Conservation (phyloP, 371 early-diverging fungal species). For the Saksenaea oblongispora region DNA sequence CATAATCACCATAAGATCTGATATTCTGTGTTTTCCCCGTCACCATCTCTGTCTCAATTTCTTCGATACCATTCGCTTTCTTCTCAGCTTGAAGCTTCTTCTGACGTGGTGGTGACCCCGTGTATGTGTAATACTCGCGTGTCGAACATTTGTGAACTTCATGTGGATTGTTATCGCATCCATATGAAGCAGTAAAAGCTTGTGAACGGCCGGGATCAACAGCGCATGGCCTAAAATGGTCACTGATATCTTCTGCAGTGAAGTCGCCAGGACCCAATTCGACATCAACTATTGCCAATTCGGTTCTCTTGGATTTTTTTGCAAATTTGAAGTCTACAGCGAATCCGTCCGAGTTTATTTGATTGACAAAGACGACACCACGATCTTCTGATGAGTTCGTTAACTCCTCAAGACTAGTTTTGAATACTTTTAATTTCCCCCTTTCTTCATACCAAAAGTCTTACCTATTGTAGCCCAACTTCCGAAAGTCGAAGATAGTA, state of each 20-base stretch:
- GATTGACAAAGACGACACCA: not conserved
- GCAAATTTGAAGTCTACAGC: no score
- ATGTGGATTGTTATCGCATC: not conserved
- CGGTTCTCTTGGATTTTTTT: no score
- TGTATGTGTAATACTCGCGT: conserved; percentile 6
- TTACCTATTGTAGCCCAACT: no score
- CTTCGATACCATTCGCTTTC: no score
- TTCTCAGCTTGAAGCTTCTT: no score
- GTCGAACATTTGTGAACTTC: conserved; percentile 1
- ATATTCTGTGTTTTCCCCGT: no score
- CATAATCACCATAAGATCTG: no score
- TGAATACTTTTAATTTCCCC: no score
- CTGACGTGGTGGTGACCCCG: not conserved
- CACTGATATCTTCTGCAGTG: not conserved
- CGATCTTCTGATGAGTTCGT: not conserved
- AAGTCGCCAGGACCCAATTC: not conserved
- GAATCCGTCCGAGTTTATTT: not conserved
- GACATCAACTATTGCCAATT: not conserved
- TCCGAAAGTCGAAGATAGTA: no score
- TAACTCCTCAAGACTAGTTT: not conserved
- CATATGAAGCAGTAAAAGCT: not conserved
- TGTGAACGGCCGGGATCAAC: conserved; percentile 4
- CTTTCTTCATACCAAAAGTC: no score
- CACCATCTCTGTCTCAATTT: no score
- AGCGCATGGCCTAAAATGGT: not conserved